These are phyloP conservation scores for Colletotrichum karsti DNA, from an alignment of 2,329 filamentous ascomycete species.

Conservation along the genomic window DNA sequence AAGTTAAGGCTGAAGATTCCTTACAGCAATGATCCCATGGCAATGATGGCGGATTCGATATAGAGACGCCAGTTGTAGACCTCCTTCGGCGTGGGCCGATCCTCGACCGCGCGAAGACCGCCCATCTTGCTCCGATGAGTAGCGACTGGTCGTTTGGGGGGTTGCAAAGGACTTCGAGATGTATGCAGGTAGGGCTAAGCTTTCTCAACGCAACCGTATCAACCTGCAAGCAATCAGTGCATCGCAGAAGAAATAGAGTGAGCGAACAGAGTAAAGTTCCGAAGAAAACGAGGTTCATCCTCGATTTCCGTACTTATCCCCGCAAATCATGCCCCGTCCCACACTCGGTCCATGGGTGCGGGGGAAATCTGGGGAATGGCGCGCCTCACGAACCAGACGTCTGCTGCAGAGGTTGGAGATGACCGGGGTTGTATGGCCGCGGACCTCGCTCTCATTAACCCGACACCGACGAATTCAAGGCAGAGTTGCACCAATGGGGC, in stretches of 20 bases:
- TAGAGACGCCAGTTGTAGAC: slow-evolving; percentile 64
- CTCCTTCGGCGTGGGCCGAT: slow-evolving; percentile 62
- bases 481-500: slow-evolving; percentile 16
- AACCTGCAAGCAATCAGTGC: neutral
- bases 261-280: neutral
- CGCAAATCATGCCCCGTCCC: slow-evolving; percentile 8
- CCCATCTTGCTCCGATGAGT: slow-evolving; percentile 34
- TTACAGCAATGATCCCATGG: slow-evolving; percentile 53
- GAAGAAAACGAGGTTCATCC: slow-evolving; percentile 2
- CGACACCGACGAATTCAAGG: neutral
- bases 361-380: slow-evolving; percentile 25
- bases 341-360: slow-evolving; percentile 10
- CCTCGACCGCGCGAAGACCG: slow-evolving; percentile 57
- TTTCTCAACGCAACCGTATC: neutral
- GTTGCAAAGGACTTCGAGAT: neutral
- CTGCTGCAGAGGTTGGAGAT: neutral
- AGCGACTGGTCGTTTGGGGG: neutral
- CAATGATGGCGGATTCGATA: slow-evolving; percentile 54
- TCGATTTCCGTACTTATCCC: slow-evolving; percentile 23
- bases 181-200: neutral
- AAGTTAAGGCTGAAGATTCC: slow-evolving; percentile 24
- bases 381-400: neutral
- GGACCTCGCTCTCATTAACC: slow-evolving; percentile 7
- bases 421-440: neutral
- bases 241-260: neutral